Base-by-base conservation (phyloP, 768 basidiomycete genomes). In the Pisolithus sp. region DNA sequence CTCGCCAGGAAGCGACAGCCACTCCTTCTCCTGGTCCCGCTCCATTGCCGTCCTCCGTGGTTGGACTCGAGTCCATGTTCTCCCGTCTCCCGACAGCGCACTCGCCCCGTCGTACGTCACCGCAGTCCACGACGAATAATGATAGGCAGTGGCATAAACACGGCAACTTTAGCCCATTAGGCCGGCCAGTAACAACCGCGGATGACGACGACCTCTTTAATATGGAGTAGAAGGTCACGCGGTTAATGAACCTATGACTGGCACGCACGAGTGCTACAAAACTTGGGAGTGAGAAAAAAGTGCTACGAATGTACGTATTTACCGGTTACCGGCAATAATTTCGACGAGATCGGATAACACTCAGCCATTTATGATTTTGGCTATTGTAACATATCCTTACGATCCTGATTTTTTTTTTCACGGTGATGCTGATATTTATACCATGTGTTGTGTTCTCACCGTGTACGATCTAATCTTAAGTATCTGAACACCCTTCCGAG, bases 131-230 rank as follows among this genome's bases (percentile, higher is more conserved):
- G n/a, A 45, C 44, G 7, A 60, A 50, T 50, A 55, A 12, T 44
- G 54, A 40, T 46, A 63, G 74, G 37, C 64, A 62, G 49, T 78
- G 70, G 68, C 67, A 73, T 41, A 46, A 62, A 8, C 59, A 68
- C 47, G 62, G 63, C 45, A 70, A 76, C 40, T 63, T 77, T 59
- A 85, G 84, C 62, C 84, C 84, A 48, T 68, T 86, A 51, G 80
- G 81, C 59, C 71, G 79, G 50, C 81, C 83, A 4, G 78, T 81
- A 40, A 68, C 76, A 30, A 79, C 76, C n/a, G 72, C 72, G 31
- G 79, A 75, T 52, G 75, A 85, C 54, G 84, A 85, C 62, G 86
- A 85, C 60, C 65, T 89, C 62, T 89, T 89, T 64, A 74, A 73
- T 59, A 82, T 88, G 81, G 86, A 69, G 30, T 42, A 30, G 26